A percentile compares a stretch with the other conserved stretches of the same genome.
Conservation (phyloP, 176 grass and related monocot species). For the Guadua angustifolia region DNA sequence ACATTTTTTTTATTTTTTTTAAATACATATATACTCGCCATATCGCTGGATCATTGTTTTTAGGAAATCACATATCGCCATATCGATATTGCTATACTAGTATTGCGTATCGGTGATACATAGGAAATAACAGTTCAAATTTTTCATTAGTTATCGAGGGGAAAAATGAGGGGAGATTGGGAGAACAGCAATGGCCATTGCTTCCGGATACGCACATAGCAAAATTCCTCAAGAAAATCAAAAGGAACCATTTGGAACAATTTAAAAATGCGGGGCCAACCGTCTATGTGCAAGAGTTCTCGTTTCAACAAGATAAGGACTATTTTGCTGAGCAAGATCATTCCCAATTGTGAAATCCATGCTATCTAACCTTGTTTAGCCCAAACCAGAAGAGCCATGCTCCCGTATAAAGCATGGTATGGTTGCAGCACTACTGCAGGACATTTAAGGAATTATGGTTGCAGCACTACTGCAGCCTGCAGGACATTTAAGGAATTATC, state of each 20-base stretch:
- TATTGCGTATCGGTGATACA: too few species aligned
- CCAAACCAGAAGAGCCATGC: not conserved
- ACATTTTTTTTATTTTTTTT: too few species aligned
- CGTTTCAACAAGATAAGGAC: not conserved
- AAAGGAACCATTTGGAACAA: not conserved
- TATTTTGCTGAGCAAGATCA: not conserved
- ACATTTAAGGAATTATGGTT: not conserved
- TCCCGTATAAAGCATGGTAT: not conserved
- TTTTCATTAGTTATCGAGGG: too few species aligned
- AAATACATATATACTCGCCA: too few species aligned
- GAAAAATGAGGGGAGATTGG: too few species aligned
- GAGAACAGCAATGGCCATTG: too few species aligned
- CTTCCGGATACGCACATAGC: too few species aligned
- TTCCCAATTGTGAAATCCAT: not conserved
- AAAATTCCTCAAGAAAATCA: constrained; percentile 8
- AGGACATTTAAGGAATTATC: not conserved
- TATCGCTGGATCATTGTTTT: too few species aligned
- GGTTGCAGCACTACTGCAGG: not conserved
- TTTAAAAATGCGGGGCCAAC: not conserved
- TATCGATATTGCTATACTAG: too few species aligned
- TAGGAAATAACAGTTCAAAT: not conserved
- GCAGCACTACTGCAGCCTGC: not conserved
- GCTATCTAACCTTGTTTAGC: not conserved
- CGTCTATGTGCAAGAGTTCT: not conserved
- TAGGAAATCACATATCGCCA: too few species aligned